A percentile compares a stretch with the other conserved stretches of the same genome.
Conservation (phyloP, 331 rosid genomes). For the Saraca asoca region DNA sequence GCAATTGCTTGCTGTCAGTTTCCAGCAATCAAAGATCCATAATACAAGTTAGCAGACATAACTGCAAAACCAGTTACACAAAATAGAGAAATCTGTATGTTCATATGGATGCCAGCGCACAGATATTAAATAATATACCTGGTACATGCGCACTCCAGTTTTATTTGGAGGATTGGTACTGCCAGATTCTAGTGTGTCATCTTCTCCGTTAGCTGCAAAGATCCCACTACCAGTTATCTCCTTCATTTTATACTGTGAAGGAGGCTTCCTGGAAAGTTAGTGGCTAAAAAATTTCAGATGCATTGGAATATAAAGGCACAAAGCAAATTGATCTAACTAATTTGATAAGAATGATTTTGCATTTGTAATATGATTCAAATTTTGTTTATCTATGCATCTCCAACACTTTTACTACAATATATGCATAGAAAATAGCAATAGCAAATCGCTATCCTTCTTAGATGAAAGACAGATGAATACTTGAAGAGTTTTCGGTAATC, state of each 20-base stretch:
- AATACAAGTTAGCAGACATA: constrained; percentile 21
- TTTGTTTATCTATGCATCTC: constrained; percentile 13
- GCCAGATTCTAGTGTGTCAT: constrained; percentile 59
- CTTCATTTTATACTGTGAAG: constrained; percentile 91
- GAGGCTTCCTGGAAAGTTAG: constrained; percentile 70
- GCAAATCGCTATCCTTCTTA: not conserved
- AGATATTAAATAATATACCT: constrained; percentile 58
- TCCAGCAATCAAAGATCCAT: constrained; percentile 32
- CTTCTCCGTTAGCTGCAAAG: constrained; percentile 63
- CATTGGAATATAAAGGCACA: constrained; percentile 6
- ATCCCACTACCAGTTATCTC: constrained; percentile 99
- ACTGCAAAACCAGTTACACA: constrained; percentile 13
- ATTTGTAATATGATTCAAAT: not conserved
- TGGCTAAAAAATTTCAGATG: constrained; percentile 31
- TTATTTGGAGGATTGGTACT: constrained; percentile 57
- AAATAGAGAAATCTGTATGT: not conserved
- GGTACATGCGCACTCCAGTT: constrained; percentile 87
- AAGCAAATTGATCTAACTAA: not conserved
- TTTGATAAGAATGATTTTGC: not conserved
- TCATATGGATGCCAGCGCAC: not conserved
- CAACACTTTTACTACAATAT: constrained; percentile 7
- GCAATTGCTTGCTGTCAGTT: constrained; percentile 74
- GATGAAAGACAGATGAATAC: no score
- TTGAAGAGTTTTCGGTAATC: not conserved
- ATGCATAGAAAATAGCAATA: no score